Evolutionary conservation across 495 filamentous ascomycete genomes (phyloP).

Genomic region (Zalerion maritima): DNA sequence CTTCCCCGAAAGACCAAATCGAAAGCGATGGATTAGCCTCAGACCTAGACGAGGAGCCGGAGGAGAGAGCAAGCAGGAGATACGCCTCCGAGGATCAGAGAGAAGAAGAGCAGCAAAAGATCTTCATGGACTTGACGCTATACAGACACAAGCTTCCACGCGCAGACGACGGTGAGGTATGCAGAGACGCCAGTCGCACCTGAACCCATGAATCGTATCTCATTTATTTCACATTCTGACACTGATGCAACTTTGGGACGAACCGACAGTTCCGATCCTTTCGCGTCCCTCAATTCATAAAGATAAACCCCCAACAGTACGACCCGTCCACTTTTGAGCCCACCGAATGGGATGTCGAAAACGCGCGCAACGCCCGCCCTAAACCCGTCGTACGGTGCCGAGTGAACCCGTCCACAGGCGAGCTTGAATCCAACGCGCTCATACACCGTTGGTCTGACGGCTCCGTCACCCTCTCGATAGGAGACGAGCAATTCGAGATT

Average conservation of each 20-base stretch:
- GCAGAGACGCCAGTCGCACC: slow-evolving; percentile 4
- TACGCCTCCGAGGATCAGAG: slow-evolving; percentile 33
- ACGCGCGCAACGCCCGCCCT: slow-evolving; percentile 22
- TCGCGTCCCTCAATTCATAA: slow-evolving; percentile 66
- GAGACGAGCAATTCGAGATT: slow-evolving; percentile 67
- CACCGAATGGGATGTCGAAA: slow-evolving; percentile 30
- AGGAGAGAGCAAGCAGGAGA: slow-evolving; percentile 14
- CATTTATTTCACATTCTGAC: neutral
- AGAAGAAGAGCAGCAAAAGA: slow-evolving; percentile 33
- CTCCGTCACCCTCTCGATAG: slow-evolving; percentile 58
- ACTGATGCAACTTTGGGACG: slow-evolving; percentile 5
- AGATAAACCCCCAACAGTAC: slow-evolving; percentile 59
- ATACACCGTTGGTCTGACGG: slow-evolving; percentile 76
- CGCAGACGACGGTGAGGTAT: slow-evolving; percentile 51
- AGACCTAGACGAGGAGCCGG: slow-evolving; percentile 47
- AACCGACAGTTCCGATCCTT: slow-evolving; percentile 54
- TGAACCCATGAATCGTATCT: neutral
- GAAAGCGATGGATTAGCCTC: slow-evolving; percentile 66
- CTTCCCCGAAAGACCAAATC: slow-evolving; percentile 15
- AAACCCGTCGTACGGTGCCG: slow-evolving; percentile 25
- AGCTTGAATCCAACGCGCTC: slow-evolving; percentile 61
- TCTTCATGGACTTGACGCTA: slow-evolving; percentile 39
- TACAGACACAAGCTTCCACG: slow-evolving; percentile 55
- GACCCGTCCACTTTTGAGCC: slow-evolving; percentile 51
- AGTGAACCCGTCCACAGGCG: slow-evolving; percentile 24